These are phyloP conservation scores for Botrytis hyacinthi DNA, from an alignment of 2,329 filamentous ascomycete species.

Conservation along the genomic window DNA sequence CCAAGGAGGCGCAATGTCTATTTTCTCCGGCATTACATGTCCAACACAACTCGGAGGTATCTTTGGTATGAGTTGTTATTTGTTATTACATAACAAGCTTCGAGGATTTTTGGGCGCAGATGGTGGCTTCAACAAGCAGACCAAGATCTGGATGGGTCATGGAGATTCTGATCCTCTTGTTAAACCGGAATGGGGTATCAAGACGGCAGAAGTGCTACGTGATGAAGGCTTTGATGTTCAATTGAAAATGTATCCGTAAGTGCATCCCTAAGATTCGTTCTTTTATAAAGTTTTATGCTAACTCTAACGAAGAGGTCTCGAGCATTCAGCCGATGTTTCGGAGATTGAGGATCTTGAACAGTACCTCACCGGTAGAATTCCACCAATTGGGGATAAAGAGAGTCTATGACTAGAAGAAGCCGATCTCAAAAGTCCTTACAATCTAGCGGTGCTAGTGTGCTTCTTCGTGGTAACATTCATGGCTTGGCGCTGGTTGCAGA, in stretches of 20 bases:
- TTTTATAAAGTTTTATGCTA: neutral
- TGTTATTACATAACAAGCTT: conserved; percentile 67
- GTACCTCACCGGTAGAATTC: conserved; percentile 50
- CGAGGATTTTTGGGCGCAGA: conserved; percentile 54
- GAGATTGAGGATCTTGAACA: conserved; percentile 81
- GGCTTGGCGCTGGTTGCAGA: conserved; percentile 6
- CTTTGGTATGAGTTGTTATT: conserved; percentile 78
- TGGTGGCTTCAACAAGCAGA: conserved; percentile 63
- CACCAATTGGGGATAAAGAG: conserved; percentile 42
- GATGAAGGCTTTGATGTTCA: conserved; percentile 70
- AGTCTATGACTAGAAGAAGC: conserved; percentile 28
- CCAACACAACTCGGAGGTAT: conserved; percentile 79
- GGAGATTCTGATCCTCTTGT: conserved; percentile 77
- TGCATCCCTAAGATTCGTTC: conserved; percentile 24
- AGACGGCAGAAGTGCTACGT: conserved; percentile 65
- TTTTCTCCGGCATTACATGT: conserved; percentile 75
- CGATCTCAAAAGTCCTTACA: neutral
- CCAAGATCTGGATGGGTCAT: conserved; percentile 85
- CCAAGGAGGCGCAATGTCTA: conserved; percentile 82
- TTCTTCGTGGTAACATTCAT: conserved; percentile 4
- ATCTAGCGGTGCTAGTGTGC: conserved; percentile 13
- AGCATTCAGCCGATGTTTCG: conserved; percentile 71
- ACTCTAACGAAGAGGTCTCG: conserved; percentile 54
- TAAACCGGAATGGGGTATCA: conserved; percentile 62
- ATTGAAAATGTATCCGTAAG: conserved; percentile 73